Percentiles rank a stretch among this genome's conserved stretches.
Conservation (phyloP, 2,329 filamentous ascomycete species). For the Penicillium sp. region DNA sequence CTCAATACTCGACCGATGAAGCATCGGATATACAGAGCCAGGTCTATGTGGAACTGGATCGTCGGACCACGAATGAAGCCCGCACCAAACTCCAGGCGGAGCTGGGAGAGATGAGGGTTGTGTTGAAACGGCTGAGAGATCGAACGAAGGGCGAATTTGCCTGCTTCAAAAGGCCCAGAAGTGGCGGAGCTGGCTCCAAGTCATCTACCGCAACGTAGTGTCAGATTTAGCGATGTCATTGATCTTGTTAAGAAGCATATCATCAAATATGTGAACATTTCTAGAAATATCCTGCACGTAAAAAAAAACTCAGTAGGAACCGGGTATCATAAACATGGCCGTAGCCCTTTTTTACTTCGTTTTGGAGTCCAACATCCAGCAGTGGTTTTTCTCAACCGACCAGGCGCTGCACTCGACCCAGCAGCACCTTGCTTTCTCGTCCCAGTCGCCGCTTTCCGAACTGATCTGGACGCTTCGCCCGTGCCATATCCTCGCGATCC, state of each 20-base stretch:
- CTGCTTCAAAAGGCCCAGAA: constrained; percentile 73
- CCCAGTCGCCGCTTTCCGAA: constrained; percentile 80
- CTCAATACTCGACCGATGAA: constrained; percentile 82
- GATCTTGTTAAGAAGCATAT: constrained; percentile 8
- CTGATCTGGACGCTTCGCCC: constrained; percentile 63
- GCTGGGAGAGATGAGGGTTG: constrained; percentile 83
- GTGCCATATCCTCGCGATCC: constrained; percentile 68
- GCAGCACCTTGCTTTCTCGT: constrained; percentile 74
- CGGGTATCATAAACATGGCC: constrained; percentile 29
- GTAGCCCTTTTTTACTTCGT: constrained; percentile 6
- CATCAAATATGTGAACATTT: constrained; percentile 3
- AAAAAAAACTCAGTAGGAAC: constrained; percentile 10
- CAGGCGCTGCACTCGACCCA: constrained; percentile 78
- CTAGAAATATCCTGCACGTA: too few species aligned
- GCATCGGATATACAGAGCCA: constrained; percentile 82
- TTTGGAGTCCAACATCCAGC: background rate
- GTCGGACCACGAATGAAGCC: constrained; percentile 85
- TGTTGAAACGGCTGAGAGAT: constrained; percentile 82
- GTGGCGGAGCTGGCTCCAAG: constrained; percentile 28
- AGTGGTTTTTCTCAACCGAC: constrained; percentile 51
- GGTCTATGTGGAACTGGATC: constrained; percentile 90
- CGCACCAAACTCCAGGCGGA: constrained; percentile 80
- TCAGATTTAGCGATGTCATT: background rate
- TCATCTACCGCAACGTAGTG: constrained; percentile 16
- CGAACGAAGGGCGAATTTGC: constrained; percentile 83